These are phyloP conservation scores for Hypoxylon sp. DNA, from an alignment of 2,329 filamentous ascomycete genomes.

Conservation along the genomic window DNA sequence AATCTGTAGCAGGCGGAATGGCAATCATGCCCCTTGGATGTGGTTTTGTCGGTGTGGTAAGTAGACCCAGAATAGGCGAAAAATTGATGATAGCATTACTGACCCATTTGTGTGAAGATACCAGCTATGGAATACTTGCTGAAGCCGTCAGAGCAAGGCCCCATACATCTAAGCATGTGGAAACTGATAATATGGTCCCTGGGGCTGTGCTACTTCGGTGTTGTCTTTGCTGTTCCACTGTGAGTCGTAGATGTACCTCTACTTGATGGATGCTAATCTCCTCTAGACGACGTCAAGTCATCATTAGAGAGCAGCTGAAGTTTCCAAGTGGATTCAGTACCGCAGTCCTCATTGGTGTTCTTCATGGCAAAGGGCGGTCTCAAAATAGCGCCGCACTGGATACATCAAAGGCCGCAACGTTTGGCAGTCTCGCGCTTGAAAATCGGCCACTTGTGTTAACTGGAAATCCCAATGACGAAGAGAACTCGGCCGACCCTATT, in stretches of 20 bases:
- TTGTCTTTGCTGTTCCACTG: constrained; percentile 94
- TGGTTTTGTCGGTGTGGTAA: constrained; percentile 88
- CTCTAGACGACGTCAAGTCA: constrained; percentile 81
- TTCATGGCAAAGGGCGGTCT: constrained; percentile 75
- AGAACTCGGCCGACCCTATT: constrained; percentile 24
- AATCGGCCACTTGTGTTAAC: constrained; percentile 48
- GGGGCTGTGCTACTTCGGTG: constrained; percentile 95
- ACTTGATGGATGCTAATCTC: constrained; percentile 16
- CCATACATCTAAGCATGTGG: constrained; percentile 76
- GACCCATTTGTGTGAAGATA: constrained; percentile 61
- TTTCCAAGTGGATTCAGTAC: constrained; percentile 98
- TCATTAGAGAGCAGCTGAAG: constrained; percentile 90
- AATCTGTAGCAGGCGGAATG: constrained; percentile 94
- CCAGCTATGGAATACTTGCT: constrained; percentile 92
- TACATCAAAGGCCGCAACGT: constrained; percentile 49
- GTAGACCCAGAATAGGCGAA: constrained; percentile 44
- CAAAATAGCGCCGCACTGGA: constrained; percentile 48
- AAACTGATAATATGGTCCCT: constrained; percentile 91
- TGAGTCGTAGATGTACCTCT: constrained; percentile 49
- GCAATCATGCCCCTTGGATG: constrained; percentile 97
- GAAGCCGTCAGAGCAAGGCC: constrained; percentile 80
- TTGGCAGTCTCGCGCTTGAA: constrained; percentile 52
- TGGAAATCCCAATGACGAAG: constrained; percentile 41
- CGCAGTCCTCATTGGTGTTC: constrained; percentile 88
- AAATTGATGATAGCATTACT: neutral